Base-by-base conservation (phyloP, 768 basidiomycete genomes). In the Boletus insuetus region DNA sequence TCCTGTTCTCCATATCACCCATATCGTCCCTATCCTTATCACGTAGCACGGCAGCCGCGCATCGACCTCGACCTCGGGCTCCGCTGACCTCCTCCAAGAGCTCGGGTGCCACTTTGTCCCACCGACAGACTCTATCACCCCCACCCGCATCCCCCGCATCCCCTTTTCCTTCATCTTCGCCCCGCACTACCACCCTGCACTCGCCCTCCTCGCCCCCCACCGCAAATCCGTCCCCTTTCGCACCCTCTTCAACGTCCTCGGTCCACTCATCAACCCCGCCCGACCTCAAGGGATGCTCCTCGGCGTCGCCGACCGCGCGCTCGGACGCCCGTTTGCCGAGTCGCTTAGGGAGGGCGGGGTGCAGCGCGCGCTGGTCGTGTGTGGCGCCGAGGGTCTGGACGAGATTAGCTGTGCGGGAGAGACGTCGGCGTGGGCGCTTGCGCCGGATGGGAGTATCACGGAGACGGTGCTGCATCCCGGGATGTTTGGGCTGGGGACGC, bases 351-450 rank as follows among this genome's bases (percentile, higher is more conserved):
- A 90, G 22, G 80, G 85, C 19, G 89, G 89, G 16, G 91, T 96
- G 9, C 75, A 83, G 61, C 82, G 90, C 34, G 96, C 94, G 0
- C 74, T 95, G 53, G 94, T 99, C 20, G 96, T 99, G 1, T 98
- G 94, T 63, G 96, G 96, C 2, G 83, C 81, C 37, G 97, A 98
- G 68, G 83, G 83, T 1, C 77, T 99, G 40, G 96, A 98, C 72
- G 96, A 98, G 77, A 92, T 99, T 67, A 92, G 89, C 69, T 94
- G 92, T 62, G 94, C 92, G 1, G 97, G 96, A 1, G 84, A 87
- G 14, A 95, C 94, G 10, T 81, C 81, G 73, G 87, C 82, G 35
- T 90, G 94, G 95, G 85, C 89, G 54, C 82, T 96, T 41, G 20
- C 24, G 58, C 78, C 41, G 76, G 76, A 90, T 22, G 90, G 87